Evolutionary conservation across 257 asterid species (phyloP).

Genomic region (Solanum arcanum): DNA sequence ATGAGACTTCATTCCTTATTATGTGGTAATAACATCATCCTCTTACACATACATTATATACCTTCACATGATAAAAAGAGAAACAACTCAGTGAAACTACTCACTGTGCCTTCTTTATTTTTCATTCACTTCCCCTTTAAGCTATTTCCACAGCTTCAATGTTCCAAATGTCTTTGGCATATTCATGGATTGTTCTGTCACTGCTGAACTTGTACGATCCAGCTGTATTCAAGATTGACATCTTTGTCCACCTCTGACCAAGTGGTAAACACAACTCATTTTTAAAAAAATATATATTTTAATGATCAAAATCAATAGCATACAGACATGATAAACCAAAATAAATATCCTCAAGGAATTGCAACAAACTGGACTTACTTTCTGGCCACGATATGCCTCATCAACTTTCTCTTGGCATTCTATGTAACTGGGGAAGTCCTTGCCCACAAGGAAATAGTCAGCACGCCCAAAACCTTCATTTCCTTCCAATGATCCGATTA

Average conservation of each 20-base stretch:
- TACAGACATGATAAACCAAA: neutral
- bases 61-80: neutral
- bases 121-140: neutral
- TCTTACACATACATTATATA: neutral
- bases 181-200: constrained; percentile 67
- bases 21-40: neutral
- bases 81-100: neutral
- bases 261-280: neutral
- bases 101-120: neutral
- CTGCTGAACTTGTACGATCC: constrained; percentile 86
- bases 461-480: constrained; percentile 73
- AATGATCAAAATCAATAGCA: neutral
- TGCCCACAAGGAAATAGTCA: constrained; percentile 85
- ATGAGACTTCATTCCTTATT: neutral
- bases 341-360: neutral
- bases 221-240: constrained; percentile 80
- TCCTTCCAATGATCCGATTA: constrained; percentile 78
- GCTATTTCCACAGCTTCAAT: constrained; percentile 36
- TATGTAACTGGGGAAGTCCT: constrained; percentile 79
- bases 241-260: constrained; percentile 66
- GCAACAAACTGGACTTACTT: constrained; percentile 15
- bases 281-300: neutral
- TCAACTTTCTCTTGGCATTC: constrained; percentile 90
- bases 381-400: constrained; percentile 60
- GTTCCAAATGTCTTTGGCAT: constrained; percentile 73